A percentile compares a stretch with the other conserved stretches of the same genome.
phyloP scores from a whole-genome alignment of 805 yeast genomes.

The Pichia gijzeniarum region DNA sequence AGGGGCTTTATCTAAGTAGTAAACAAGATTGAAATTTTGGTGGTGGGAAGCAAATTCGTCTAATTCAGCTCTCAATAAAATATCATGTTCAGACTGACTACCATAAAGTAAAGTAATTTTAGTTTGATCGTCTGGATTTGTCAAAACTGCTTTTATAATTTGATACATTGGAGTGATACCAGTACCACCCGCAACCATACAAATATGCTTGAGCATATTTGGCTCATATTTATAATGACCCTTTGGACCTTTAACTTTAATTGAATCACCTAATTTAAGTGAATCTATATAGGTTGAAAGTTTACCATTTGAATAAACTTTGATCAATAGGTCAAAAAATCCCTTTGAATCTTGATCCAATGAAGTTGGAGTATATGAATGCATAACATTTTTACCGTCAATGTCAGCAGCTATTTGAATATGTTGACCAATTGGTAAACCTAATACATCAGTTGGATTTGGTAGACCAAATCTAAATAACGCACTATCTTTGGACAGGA shows the following conservation, averaged over 20 bases:
- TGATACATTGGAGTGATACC: conserved; percentile 97
- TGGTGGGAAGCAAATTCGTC: conserved; percentile 54
- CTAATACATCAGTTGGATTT: conserved; percentile 62
- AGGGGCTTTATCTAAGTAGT: conserved; percentile 70
- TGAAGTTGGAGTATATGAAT: conserved; percentile 89
- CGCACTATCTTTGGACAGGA: conserved; percentile 74
- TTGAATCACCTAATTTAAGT: conserved; percentile 70
- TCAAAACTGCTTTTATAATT: conserved; percentile 73
- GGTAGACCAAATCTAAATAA: conserved; percentile 82
- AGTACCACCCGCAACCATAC: conserved; percentile 96
- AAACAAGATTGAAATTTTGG: conserved; percentile 60
- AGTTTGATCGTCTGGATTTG: conserved; percentile 73
- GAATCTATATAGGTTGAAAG: conserved; percentile 69
- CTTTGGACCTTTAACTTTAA: conserved; percentile 83
- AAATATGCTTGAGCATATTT: conserved; percentile 64
- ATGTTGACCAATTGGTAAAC: conserved; percentile 93
- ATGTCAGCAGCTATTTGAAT: conserved; percentile 71
- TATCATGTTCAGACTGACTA: conserved; percentile 72
- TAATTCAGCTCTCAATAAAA: conserved; percentile 72
- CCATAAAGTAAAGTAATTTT: conserved; percentile 73
- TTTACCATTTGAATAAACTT: conserved; percentile 80
- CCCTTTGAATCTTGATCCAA: conserved; percentile 69
- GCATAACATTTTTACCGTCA: conserved; percentile 70
- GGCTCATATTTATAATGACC: conserved; percentile 81
- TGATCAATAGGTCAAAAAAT: conserved; percentile 76